Conservation (phyloP, 495 filamentous ascomycete species). For the Aspergillus ostianus region DNA sequence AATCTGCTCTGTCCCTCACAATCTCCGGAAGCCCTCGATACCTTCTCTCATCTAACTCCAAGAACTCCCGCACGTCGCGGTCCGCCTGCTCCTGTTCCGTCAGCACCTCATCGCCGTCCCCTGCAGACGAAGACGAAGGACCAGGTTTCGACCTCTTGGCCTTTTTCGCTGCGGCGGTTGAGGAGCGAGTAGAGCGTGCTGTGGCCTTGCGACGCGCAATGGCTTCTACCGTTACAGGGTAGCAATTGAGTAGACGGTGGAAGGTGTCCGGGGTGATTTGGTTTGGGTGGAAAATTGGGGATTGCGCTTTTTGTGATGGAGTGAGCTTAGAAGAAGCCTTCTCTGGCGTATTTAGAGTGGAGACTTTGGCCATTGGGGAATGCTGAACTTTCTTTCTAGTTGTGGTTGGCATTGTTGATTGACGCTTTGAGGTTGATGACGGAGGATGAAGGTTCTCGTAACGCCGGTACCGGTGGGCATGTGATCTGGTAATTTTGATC, state of each 20-base stretch:
- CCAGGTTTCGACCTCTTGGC: constrained; percentile 2
- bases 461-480: neutral
- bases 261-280: constrained; percentile 35
- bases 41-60: constrained; percentile 34
- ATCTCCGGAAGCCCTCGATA: constrained; percentile 30
- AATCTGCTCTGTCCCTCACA: constrained; percentile 13
- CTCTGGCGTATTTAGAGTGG: neutral
- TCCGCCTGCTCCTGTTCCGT: constrained; percentile 13
- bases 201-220: constrained; percentile 27
- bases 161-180: constrained; percentile 7
- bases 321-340: neutral
- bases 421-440: neutral
- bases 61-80: constrained; percentile 21
- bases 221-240: constrained; percentile 30
- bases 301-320: neutral
- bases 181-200: neutral
- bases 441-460: neutral
- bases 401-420: neutral
- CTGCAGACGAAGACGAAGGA: neutral
- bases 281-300: constrained; percentile 22
- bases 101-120: constrained; percentile 14
- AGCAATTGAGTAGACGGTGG: constrained; percentile 27
- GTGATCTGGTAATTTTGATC: neutral
- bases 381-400: too few relatives aligned
- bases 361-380: neutral